phyloP scores from a whole-genome alignment of 441 rosid species.

The Theobroma grandiflorum region DNA sequence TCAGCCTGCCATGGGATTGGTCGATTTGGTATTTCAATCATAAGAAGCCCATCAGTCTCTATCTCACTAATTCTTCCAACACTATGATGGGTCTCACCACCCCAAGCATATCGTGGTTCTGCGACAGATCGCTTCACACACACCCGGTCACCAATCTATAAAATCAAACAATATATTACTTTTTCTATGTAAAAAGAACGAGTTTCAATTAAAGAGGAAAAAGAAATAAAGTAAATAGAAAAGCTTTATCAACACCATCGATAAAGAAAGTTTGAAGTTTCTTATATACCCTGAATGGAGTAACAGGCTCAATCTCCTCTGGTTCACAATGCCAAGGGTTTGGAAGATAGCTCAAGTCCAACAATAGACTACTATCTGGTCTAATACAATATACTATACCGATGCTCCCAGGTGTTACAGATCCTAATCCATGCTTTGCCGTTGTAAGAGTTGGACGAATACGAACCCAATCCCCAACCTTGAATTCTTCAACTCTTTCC shows the following conservation, averaged over 20 bases:
- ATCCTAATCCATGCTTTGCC: slow-evolving; percentile 96
- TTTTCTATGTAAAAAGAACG: slow-evolving; percentile 12
- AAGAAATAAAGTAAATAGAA: neutral
- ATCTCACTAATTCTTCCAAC: slow-evolving; percentile 94
- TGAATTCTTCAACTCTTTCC: slow-evolving; percentile 99
- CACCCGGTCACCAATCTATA: slow-evolving; percentile 90
- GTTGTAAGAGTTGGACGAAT: slow-evolving; percentile 94
- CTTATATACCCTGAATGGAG: slow-evolving; percentile 84
- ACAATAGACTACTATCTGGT: slow-evolving; percentile 94
- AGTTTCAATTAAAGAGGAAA: slow-evolving; percentile 11
- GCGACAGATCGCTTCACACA: slow-evolving; percentile 99
- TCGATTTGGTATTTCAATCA: slow-evolving; percentile 92
- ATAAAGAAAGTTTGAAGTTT: slow-evolving; percentile 23
- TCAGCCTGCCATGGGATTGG: slow-evolving; percentile 98
- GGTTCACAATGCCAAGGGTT: slow-evolving; percentile 99
- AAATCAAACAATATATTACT: slow-evolving; percentile 34
- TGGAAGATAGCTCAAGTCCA: slow-evolving; percentile 92
- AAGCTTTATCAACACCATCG: slow-evolving; percentile 1
- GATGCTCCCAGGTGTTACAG: slow-evolving; percentile 97
- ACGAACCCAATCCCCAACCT: slow-evolving; percentile 99
- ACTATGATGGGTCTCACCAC: slow-evolving; percentile 99
- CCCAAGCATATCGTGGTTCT: slow-evolving; percentile 99
- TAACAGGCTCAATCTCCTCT: slow-evolving; percentile 94
- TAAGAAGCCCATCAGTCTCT: slow-evolving; percentile 94
- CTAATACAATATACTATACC: slow-evolving; percentile 95